These are phyloP conservation scores for Syzygium malaccense DNA, from an alignment of 441 rosid genomes.

Conservation along the genomic window DNA sequence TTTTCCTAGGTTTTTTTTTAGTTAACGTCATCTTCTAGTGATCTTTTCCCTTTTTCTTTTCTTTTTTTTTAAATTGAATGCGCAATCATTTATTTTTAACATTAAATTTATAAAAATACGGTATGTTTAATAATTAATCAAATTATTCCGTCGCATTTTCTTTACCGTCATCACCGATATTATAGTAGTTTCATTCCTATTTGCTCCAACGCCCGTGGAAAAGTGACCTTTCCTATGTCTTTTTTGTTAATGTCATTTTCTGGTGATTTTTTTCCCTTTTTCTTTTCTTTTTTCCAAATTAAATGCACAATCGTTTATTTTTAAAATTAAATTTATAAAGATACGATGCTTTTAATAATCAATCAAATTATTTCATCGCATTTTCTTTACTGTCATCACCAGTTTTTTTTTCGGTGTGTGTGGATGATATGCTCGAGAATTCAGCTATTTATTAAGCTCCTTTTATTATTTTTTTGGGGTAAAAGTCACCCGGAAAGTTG, in stretches of 20 bases:
- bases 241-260: not conserved
- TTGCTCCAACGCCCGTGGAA: not conserved
- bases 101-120: not conserved
- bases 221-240: not conserved
- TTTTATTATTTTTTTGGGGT: not conserved
- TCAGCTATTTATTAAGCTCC: no score
- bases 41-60: not conserved
- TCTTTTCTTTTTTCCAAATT: not conserved
- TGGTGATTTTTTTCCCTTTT: not conserved
- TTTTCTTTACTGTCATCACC: not conserved
- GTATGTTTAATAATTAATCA: not conserved
- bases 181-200: not conserved
- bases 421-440: not conserved
- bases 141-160: not conserved
- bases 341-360: not conserved
- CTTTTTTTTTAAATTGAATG: not conserved
- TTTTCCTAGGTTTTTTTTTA: not conserved
- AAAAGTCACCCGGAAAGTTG: not conserved
- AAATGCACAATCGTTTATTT: fast-evolving
- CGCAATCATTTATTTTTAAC: not conserved
- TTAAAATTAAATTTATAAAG: not conserved
- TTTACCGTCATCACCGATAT: not conserved
- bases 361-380: not conserved
- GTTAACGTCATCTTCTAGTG: not conserved
- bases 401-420: not conserved